Evolutionary conservation across 176 grass and related monocot genomes (phyloP).

Genomic region (Triticum timopheevii): DNA sequence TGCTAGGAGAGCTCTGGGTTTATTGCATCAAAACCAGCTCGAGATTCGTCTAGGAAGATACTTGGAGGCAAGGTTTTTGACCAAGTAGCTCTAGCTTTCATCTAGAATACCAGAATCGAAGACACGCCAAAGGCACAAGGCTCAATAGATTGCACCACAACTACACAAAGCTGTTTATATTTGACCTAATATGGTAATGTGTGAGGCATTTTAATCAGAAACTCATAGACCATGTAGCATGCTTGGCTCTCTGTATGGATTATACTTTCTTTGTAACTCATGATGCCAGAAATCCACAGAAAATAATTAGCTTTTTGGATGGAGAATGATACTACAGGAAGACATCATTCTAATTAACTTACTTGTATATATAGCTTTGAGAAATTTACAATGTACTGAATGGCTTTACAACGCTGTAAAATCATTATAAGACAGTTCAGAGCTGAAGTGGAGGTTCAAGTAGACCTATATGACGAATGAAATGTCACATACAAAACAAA

Average conservation of each 20-base stretch:
- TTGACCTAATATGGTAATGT: neutral
- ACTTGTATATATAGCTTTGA: no score
- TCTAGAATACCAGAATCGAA: neutral
- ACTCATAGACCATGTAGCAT: conserved; percentile 1
- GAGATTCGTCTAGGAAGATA: neutral
- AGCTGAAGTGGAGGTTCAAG: no score
- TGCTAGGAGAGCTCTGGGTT: neutral
- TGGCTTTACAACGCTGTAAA: no score
- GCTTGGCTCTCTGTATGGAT: neutral
- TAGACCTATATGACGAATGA: no score
- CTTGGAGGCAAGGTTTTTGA: neutral
- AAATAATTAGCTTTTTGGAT: neutral
- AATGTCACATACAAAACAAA: no score
- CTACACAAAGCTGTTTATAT: neutral
- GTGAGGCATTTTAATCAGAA: neutral
- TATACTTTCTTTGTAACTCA: neutral
- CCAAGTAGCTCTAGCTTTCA: conserved; percentile 14
- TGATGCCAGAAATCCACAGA: neutral
- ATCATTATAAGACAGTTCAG: no score
- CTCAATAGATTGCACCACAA: neutral
- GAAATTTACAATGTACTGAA: no score
- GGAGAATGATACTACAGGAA: neutral
- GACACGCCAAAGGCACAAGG: neutral
- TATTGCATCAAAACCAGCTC: neutral
- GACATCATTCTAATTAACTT: no score